These are phyloP conservation scores for Ceratorhiza oryzae-sativae DNA, from an alignment of 1,284 basidiomycete genomes.

Conservation along the genomic window DNA sequence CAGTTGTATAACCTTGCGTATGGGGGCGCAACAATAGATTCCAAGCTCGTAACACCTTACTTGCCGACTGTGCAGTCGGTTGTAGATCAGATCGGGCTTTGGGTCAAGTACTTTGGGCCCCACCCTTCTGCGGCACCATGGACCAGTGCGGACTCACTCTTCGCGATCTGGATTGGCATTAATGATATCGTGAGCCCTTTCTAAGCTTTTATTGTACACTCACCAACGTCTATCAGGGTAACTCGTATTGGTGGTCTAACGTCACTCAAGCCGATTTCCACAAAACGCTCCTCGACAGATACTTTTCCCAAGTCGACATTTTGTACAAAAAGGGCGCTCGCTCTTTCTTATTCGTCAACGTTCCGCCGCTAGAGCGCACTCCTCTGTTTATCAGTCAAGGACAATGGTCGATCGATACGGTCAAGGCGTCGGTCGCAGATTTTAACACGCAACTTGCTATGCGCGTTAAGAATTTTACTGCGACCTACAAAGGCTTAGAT, in stretches of 20 bases:
- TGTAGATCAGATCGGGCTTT: conserved; percentile 54
- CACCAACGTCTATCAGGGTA: conserved; percentile 15
- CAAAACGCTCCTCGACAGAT: conserved; percentile 30
- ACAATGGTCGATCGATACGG: not conserved
- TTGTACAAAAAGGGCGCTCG: conserved; percentile 26
- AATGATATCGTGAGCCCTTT: conserved; percentile 14
- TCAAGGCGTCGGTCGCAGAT: conserved; percentile 17
- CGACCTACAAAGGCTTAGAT: conserved; percentile 26
- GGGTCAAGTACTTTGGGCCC: conserved; percentile 37
- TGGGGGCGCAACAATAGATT: conserved; percentile 68
- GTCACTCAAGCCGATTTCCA: conserved; percentile 36
- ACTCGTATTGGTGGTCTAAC: conserved; percentile 36
- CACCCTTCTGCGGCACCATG: conserved; percentile 35
- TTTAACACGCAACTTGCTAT: conserved; percentile 37
- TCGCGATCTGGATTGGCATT: conserved; percentile 39
- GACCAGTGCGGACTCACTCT: conserved; percentile 39
- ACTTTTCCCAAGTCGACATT: conserved; percentile 23
- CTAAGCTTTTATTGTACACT: not conserved
- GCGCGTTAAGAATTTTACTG: conserved; percentile 27
- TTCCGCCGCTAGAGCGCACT: conserved; percentile 38
- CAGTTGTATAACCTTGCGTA: conserved; percentile 67
- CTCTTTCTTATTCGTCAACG: conserved; percentile 34
- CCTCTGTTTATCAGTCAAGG: conserved; percentile 39
- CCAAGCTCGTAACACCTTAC: conserved; percentile 64
- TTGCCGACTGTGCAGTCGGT: conserved; percentile 65